Conservation (phyloP, 352 stramenopile species). For the Aphanomyces astaci region DNA sequence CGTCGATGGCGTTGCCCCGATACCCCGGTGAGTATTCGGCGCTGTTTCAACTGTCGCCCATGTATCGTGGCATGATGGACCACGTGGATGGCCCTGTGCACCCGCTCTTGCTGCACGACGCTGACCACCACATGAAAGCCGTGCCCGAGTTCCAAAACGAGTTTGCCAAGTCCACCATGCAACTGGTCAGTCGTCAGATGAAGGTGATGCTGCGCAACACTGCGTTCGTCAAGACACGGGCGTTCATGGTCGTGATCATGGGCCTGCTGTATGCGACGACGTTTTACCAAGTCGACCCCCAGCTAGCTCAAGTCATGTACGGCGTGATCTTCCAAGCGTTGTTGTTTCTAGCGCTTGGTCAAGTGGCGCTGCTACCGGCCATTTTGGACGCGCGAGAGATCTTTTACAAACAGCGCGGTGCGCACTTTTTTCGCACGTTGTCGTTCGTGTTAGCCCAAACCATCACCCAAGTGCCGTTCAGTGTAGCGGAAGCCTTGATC, state of each 20-base stretch:
- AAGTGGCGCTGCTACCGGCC: constrained; percentile 53
- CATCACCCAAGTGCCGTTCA: constrained; percentile 34
- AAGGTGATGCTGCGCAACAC: constrained; percentile 36
- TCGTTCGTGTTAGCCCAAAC: constrained; percentile 54
- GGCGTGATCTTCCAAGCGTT: constrained; percentile 71
- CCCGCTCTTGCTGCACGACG: constrained; percentile 25
- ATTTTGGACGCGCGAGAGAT: constrained; percentile 50
- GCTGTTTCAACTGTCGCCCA: constrained; percentile 31
- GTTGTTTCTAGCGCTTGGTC: constrained; percentile 66
- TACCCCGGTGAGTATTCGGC: constrained; percentile 40
- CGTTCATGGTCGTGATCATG: constrained; percentile 32
- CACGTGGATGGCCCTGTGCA: constrained; percentile 24
- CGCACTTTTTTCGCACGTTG: constrained; percentile 78
- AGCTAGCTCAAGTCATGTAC: constrained; percentile 32
- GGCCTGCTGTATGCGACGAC: constrained; percentile 35
- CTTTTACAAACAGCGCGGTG: constrained; percentile 57
- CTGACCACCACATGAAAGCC: constrained; percentile 29
- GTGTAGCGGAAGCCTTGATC: constrained; percentile 48
- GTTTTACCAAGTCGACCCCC: constrained; percentile 36
- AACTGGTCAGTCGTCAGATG: constrained; percentile 33
- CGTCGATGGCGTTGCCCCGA: constrained; percentile 20
- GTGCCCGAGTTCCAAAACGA: constrained; percentile 36
- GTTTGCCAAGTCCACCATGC: constrained; percentile 20
- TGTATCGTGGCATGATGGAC: constrained; percentile 37
- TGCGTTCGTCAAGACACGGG: constrained; percentile 31